Percentiles rank a stretch among this genome's conserved stretches.
Evolutionary conservation across 371 early-diverging fungal species (phyloP).

Genomic region (Thermomucor indicae-seudaticae): DNA sequence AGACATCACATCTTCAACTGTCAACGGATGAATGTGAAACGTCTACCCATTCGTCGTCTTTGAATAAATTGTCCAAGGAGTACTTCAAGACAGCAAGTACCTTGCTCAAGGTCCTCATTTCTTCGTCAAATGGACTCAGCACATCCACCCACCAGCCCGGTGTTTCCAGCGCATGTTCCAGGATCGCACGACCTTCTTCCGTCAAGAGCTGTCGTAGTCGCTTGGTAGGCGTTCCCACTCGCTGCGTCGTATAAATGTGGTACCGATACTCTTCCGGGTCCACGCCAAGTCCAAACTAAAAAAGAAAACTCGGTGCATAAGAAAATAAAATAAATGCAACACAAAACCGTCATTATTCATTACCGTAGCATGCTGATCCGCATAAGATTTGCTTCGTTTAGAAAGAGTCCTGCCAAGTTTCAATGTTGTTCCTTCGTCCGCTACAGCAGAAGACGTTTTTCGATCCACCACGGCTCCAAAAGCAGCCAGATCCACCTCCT

Average conservation of each 20-base stretch:
- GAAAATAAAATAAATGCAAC: too few relatives aligned
- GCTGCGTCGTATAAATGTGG: constrained; percentile 17
- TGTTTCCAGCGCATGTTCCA: constrained; percentile 42
- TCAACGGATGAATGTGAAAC: constrained; percentile 70
- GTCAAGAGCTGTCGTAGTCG: constrained; percentile 17
- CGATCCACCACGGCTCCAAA: constrained; percentile 27
- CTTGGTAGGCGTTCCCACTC: not conserved
- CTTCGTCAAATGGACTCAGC: constrained; percentile 70
- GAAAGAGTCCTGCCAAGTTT: constrained; percentile 21
- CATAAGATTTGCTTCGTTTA: constrained; percentile 12
- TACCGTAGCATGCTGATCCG: constrained; percentile 6
- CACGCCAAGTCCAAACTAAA: not conserved
- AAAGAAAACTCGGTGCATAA: not conserved
- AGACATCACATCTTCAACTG: constrained; percentile 68
- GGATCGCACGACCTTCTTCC: constrained; percentile 24
- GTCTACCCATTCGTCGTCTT: constrained; percentile 27
- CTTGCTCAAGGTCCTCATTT: constrained; percentile 72
- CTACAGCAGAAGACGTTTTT: constrained; percentile 17
- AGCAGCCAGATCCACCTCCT: constrained; percentile 23
- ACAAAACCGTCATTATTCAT: too few relatives aligned
- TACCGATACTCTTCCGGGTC: constrained; percentile 15
- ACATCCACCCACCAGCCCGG: constrained; percentile 89
- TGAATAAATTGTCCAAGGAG: not conserved
- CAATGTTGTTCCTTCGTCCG: too few relatives aligned
- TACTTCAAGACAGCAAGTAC: constrained; percentile 13